A percentile compares a stretch with the other conserved stretches of the same genome.
phyloP scores from a whole-genome alignment of 306 rosid species.

The Notholithocarpus densiflorus region DNA sequence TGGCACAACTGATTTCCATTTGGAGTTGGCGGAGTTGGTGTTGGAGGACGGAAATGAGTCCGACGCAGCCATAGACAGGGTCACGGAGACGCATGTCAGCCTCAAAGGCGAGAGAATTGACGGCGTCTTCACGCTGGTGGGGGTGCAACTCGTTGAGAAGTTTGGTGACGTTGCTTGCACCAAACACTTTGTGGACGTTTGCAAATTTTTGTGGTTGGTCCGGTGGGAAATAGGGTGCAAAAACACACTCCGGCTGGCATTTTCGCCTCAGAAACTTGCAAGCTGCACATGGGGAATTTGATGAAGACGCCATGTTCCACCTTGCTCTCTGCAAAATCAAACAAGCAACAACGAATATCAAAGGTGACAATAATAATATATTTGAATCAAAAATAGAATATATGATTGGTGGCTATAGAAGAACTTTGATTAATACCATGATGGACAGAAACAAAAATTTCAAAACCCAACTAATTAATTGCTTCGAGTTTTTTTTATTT shows the following conservation, averaged over 20 bases:
- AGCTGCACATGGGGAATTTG: conserved; percentile 88
- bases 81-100: conserved; percentile 97
- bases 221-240: conserved; percentile 93
- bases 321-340: background rate
- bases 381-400: background rate
- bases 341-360: background rate
- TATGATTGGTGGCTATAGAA: background rate
- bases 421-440: background rate
- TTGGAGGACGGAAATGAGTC: conserved; percentile 90
- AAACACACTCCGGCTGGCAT: conserved; percentile 93
- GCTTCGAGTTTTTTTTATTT: background rate
- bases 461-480: background rate
- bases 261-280: conserved; percentile 93
- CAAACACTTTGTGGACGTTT: conserved; percentile 87
- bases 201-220: conserved; percentile 97
- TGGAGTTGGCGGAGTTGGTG: conserved; percentile 97
- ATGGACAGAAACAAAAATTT: background rate
- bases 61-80: conserved; percentile 90
- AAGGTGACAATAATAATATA: background rate
- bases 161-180: conserved; percentile 91
- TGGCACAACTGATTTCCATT: conserved; percentile 83
- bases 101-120: conserved; percentile 92
- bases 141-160: conserved; percentile 90
- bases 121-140: conserved; percentile 92
- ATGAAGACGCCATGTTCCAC: conserved; percentile 47